These are phyloP conservation scores for Ambrosia hybrid DNA, from an alignment of 140 eudicot genomes.

Conservation along the genomic window DNA sequence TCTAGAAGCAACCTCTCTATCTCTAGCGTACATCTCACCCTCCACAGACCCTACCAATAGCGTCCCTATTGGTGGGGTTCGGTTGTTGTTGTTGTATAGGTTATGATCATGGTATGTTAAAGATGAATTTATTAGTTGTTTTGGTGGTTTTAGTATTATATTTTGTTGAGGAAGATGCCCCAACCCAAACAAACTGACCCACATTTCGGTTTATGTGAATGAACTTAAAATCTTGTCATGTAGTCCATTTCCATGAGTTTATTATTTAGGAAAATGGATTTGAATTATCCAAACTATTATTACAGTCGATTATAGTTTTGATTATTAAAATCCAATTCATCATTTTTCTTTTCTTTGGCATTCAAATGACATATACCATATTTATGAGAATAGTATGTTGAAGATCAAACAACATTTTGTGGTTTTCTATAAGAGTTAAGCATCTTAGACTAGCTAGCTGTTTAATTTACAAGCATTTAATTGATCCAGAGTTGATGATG, in stretches of 20 bases:
- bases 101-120: not conserved
- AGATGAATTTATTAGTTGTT: not conserved
- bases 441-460: not conserved
- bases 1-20: no score
- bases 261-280: not conserved
- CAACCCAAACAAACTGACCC: not conserved
- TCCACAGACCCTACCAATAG: no score
- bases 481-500: not conserved
- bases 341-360: not conserved
- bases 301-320: no score
- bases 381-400: not conserved
- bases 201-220: not conserved
- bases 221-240: conserved; percentile 8
- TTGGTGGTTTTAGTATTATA: not conserved
- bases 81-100: not conserved
- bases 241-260: conserved; percentile 3
- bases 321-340: no score
- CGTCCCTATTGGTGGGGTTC: no score
- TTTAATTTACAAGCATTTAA: not conserved
- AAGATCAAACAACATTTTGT: conserved; percentile 13
- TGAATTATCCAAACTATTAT: no score
- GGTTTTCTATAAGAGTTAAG: not conserved
- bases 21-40: no score
- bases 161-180: not conserved
- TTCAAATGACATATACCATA: not conserved